A percentile compares a stretch with the other conserved stretches of the same genome.
Conservation (phyloP, 495 filamentous ascomycete genomes). For the Podospora fimiseda region DNA sequence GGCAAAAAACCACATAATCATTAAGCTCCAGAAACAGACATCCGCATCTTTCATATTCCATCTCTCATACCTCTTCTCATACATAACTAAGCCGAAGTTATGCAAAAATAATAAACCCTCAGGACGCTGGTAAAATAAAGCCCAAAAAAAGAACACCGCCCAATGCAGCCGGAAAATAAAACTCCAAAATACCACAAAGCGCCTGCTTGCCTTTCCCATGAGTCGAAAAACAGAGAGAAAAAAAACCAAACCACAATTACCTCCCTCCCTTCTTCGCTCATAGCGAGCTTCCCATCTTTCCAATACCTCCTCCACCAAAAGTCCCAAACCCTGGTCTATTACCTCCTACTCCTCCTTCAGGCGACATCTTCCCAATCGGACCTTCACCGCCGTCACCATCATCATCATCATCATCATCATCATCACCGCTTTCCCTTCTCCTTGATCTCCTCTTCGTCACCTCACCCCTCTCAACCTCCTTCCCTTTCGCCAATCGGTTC, state of each 20-base stretch:
- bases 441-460: constrained; percentile 12
- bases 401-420: constrained; percentile 16
- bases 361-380: constrained; percentile 1
- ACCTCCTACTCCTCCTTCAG: not conserved
- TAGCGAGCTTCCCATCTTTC: constrained; percentile 26
- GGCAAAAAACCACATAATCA: not conserved
- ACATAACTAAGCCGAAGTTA: too few species aligned
- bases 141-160: constrained; percentile 12
- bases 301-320: not conserved
- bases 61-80: too few species aligned
- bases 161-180: constrained; percentile 12
- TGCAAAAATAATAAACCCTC: too few species aligned
- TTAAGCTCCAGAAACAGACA: not conserved
- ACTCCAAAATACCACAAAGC: constrained; percentile 4
- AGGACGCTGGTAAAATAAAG: constrained; percentile 6
- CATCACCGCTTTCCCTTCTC: not conserved
- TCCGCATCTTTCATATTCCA: not conserved
- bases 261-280: constrained; percentile 3
- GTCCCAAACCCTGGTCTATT: constrained; percentile 1
- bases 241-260: not conserved
- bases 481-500: too few species aligned
- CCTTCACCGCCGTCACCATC: constrained; percentile 2
- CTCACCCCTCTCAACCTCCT: constrained; percentile 27
- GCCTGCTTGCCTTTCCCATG: not conserved
- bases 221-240: not conserved